Conservation (phyloP, 164 flowering plant genomes). For the Hamamelis virginiana region DNA sequence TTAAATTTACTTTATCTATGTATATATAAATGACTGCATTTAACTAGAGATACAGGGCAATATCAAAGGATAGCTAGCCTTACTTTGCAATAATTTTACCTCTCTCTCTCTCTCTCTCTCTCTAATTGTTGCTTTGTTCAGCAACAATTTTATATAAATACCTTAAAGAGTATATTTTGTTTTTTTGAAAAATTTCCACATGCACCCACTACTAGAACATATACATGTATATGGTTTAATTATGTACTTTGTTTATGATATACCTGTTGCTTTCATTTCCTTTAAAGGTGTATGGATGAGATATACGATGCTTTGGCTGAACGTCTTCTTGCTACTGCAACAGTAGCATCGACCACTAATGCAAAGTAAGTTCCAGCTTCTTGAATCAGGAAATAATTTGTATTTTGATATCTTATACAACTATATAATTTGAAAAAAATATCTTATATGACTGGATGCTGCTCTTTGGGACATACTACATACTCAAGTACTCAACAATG, state of each 20-base stretch:
- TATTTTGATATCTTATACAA: neutral
- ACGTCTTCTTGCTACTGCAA: constrained; percentile 62
- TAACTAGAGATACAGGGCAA: too few species aligned
- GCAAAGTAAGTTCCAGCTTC: constrained; percentile 55
- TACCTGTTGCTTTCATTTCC: constrained; percentile 9
- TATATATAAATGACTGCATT: too few species aligned
- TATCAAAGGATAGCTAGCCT: too few species aligned
- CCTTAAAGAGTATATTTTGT: too few species aligned
- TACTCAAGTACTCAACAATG: neutral
- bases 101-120: too few species aligned
- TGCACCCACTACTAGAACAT: too few species aligned
- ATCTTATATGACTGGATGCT: neutral
- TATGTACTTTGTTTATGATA: neutral
- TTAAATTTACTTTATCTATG: too few species aligned
- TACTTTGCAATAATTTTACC: too few species aligned
- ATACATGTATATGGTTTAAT: too few species aligned
- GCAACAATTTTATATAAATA: too few species aligned
- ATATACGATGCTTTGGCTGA: constrained; percentile 74
- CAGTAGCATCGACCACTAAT: constrained; percentile 44
- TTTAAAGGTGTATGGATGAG: constrained; percentile 62
- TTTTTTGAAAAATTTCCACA: too few species aligned
- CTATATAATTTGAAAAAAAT: neutral
- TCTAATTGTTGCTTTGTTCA: too few species aligned
- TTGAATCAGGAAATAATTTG: neutral
- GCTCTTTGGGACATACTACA: neutral